Evolutionary conservation across 495 filamentous ascomycete genomes (phyloP), one percentile per base, ranked within the genome.

Genomic region (Ascodesmis nigricans): DNA sequence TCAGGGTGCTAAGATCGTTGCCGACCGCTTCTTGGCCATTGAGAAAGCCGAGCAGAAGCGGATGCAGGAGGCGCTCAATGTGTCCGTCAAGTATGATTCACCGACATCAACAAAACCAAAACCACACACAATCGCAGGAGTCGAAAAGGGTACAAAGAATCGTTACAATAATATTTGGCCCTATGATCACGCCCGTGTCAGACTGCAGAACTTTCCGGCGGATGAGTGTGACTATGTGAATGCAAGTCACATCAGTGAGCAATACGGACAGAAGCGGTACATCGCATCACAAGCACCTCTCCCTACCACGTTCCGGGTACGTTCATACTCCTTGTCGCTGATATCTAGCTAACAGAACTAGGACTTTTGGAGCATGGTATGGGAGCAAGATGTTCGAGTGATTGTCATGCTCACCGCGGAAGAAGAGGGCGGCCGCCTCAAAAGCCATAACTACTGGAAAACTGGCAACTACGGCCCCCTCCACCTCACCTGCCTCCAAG

Each of bases 361-460:
- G 84, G 87, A 97, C 56, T 97, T 97, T 49, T 97, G 87, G 87
- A 81, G 78, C 29, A 73, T 93, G 14, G 64, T 93, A 28, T 97
- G 87, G 87, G 84, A 95, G 49, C 76, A 95, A 58, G 82, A 93
- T 50, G 71, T 90, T 16, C 72, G 82, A 34, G 77, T 95, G 19
- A 69, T 97, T 35, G 83, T 97, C 40, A 92, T 92, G 65, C 62
- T 97, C 36, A 95, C 87, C 2, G 84, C 87, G n/a, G 87, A 97
- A 53, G 61, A 72, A 16, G 87, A 97, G 60, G 78, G 87, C 17
- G 84, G 90, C 5, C 90, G 92, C 46, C 61, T 84, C 11, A 97
- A 95, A 54, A 87, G 83, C 38, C 82, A 97, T 50, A 74, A 75
- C 1, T 97, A 91, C 52, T 97, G 87, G 87, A 58, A 69, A 21